A percentile compares a stretch with the other conserved stretches of the same genome.
phyloP scores from a whole-genome alignment of 2,329 filamentous ascomycete species.

The Pseudogymnoascus sp. region DNA sequence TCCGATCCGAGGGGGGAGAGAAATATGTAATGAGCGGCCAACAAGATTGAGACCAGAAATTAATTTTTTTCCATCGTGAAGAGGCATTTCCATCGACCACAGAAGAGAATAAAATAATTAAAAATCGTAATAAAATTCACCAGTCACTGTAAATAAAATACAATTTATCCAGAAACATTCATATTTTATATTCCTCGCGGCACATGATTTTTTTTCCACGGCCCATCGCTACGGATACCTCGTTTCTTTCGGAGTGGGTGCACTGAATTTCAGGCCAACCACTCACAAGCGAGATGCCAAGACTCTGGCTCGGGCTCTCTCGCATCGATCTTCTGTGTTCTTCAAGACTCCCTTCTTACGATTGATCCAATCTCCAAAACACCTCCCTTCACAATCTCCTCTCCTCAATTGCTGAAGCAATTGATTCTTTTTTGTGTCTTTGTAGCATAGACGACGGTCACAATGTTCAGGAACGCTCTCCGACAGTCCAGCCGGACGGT shows the following conservation, averaged over 20 bases:
- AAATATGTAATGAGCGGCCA: constrained; percentile 6
- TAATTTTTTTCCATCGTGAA: not conserved
- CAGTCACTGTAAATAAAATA: not conserved
- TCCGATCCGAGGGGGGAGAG: not conserved
- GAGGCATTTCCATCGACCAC: not conserved
- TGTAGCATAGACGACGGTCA: constrained; percentile 47
- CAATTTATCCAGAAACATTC: not conserved
- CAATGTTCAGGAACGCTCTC: constrained; percentile 98
- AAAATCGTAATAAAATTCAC: not conserved
- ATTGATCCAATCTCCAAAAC: constrained; percentile 21
- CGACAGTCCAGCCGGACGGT: constrained; percentile 93
- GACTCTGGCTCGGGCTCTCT: constrained; percentile 10
- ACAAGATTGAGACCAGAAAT: not conserved
- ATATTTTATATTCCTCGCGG: not conserved
- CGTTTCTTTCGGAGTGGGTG: constrained; percentile 5
- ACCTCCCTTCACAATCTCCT: constrained; percentile 43
- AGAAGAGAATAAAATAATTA: not conserved
- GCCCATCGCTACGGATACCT: constrained; percentile 5
- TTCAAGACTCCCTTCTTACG: constrained; percentile 10
- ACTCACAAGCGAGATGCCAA: constrained; percentile 11
- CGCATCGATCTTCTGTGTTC: constrained; percentile 9
- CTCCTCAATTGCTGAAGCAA: constrained; percentile 59
- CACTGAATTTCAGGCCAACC: constrained; percentile 9
- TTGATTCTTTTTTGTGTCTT: constrained; percentile 48
- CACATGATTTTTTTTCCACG: constrained; percentile 7